Evolutionary conservation across 345 rosid genomes (phyloP), one percentile per base, ranked within the genome.

Genomic region (Conringia planisiliqua): DNA sequence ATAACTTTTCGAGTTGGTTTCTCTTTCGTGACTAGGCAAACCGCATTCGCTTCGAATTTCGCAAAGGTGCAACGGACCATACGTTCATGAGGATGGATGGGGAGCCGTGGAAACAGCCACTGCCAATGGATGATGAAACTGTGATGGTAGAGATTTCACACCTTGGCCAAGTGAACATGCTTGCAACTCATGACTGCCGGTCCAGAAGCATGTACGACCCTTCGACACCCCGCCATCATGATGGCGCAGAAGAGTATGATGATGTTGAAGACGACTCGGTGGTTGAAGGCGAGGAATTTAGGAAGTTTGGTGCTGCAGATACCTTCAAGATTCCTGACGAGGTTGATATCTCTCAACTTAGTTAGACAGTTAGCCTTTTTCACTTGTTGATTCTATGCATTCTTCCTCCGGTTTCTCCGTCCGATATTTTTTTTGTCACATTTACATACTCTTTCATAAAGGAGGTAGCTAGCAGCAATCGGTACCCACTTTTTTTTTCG

Each of bases 81-180:
- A 86, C 99, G 63, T 90, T 27, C 75, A 95, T 92, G 97, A 90
- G 99, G 79, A 90, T 92, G 67, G 99, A 95, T 46, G 99, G 96
- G 72, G 99, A 90, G 69, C 99, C 97, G 0, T 95, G 97, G 97
- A 92, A 89, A 86, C 97, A 95, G 74, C 99, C 97, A 14, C 78
- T 95, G 40, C 96, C 97, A 30, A 70, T 46, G 20, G 81, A 90
- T 18, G 96, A 89, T 55, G 90, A 89, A 69, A 87, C 97, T 1
- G 96, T 95, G 35, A 82, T 83, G 73, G 86, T 95, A 26, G 97
- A 94, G 79, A 95, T 95, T 42, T 95, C 99, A 73, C 97, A 86
- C 74, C 95, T 74, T 61, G 92, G 97, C 39, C 97, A 89, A 85
- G 99, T 89, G 65, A 88, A 86, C 82, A 92, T 95, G 87, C 97